A percentile compares a stretch with the other conserved stretches of the same genome.
Evolutionary conservation across 371 early-diverging fungal genomes (phyloP).

Genomic region (Actinomortierella ambigua): DNA sequence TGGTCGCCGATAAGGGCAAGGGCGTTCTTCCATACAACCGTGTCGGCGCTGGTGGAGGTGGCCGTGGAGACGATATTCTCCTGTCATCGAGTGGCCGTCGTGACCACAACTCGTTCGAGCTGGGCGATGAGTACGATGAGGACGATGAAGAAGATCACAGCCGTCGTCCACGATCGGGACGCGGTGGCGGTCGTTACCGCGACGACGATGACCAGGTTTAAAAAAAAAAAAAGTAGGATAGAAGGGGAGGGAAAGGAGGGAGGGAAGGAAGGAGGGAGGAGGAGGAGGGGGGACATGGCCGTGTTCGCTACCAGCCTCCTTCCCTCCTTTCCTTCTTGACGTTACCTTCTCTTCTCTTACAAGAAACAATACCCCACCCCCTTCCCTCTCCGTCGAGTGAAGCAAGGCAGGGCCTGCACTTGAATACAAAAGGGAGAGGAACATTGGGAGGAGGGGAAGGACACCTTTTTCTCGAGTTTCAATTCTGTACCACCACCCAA

Average conservation of each 20-base stretch:
- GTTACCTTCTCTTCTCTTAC: neutral
- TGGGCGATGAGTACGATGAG: constrained; percentile 20
- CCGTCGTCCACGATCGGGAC: constrained; percentile 13
- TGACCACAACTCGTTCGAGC: constrained; percentile 30
- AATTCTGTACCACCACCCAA: too few relatives aligned
- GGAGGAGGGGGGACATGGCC: too few relatives aligned
- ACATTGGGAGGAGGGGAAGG: too few relatives aligned
- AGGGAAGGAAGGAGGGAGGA: too few relatives aligned
- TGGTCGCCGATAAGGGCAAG: constrained; percentile 26
- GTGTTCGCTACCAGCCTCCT: neutral
- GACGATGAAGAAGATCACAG: constrained; percentile 16
- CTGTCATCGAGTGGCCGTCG: constrained; percentile 17
- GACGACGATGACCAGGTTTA: constrained; percentile 20
- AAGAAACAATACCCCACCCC: too few relatives aligned
- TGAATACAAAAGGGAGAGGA: too few relatives aligned
- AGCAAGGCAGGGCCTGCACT: too few relatives aligned
- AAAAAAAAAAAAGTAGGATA: neutral
- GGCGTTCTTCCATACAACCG: constrained; percentile 21
- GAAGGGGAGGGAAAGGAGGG: too few relatives aligned
- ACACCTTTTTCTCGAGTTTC: too few relatives aligned
- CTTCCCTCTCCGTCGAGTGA: too few relatives aligned
- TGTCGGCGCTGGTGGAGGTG: constrained; percentile 3
- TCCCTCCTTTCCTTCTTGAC: constrained; percentile 1
- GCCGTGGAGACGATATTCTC: constrained; percentile 19
- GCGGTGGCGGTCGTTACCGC: constrained; percentile 15